Base-by-base conservation (phyloP, 2,329 filamentous ascomycete genomes). In the Magnaporthales sp. region DNA sequence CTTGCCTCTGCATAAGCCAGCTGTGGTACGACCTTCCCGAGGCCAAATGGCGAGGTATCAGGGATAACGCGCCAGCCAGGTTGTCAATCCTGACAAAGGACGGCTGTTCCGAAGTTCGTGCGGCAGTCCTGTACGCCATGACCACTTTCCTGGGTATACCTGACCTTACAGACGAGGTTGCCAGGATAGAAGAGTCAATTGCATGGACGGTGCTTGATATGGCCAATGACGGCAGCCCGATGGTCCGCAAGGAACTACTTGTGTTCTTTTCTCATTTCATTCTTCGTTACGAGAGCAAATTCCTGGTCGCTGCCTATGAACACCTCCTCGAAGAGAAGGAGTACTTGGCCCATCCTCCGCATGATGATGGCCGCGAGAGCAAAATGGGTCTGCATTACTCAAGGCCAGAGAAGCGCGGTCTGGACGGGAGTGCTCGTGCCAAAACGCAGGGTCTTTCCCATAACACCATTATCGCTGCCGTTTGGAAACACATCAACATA, bases 231-330 rank as follows among this genome's bases (percentile, higher is more conserved):
- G 95, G 94, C 38, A 97, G 93, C 73, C 92, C 93, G 29, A 89
- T 98, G 81, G 95, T 99, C 30, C 89, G 95, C 62, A 96, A 93
- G 75, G 95, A 99, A 77, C 83, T 98, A 51, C 81, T 97, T 2
- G 91, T 97, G 13, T 98, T 98, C 81, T 88, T 97, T 71, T 98
- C 95, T 0, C 90, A 91, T 30, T 97, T 97, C 74, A 89, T 96
- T 63, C 86, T 91, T 68, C 90, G 94, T 56, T 97, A 97, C 75
- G 90, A 96, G 78, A 92, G 88, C 75, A 96, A 96, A 71, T 96
- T 99, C 73, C 77, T 97, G 58, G 93, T 98, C 31, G 90, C 91
- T 1, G 93, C 94, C 5, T 98, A 90, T 76, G 95, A 99, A 75
- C 92, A 97, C 70, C 82, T 98, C 56, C 80, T 89, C 27, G 92